These are phyloP conservation scores for Wallacemonas sp. DNA, from an alignment of 208 protist genomes.

Conservation along the genomic window DNA sequence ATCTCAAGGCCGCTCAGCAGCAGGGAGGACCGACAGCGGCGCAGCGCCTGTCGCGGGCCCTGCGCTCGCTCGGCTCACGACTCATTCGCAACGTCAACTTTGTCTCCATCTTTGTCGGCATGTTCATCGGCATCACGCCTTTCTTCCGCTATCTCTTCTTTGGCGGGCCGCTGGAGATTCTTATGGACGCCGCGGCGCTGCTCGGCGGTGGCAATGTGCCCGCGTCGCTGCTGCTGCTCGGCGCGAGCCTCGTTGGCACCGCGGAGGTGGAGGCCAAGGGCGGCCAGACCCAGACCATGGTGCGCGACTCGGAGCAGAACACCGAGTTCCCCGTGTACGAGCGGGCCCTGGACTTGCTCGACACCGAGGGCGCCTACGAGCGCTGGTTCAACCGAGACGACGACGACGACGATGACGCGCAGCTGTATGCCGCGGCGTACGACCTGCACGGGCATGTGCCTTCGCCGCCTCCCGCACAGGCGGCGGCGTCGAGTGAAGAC, in stretches of 20 bases:
- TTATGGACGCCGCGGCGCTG: constrained; percentile 61
- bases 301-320: constrained; percentile 75
- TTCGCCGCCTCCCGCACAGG: constrained; percentile 34
- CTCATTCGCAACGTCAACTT: constrained; percentile 61
- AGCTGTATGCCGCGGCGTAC: constrained; percentile 17
- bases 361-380: constrained; percentile 27
- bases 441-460: constrained; percentile 40
- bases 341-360: constrained; percentile 27
- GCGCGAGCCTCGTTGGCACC: constrained; percentile 58
- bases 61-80: constrained; percentile 14
- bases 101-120: constrained; percentile 63
- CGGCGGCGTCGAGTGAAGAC: background rate
- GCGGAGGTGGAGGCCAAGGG: constrained; percentile 5
- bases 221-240: constrained; percentile 75
- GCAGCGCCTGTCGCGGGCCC: constrained; percentile 11
- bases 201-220: constrained; percentile 70
- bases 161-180: constrained; percentile 54
- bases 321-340: constrained; percentile 47
- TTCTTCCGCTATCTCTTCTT: constrained; percentile 61
- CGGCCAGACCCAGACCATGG: constrained; percentile 18
- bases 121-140: constrained; percentile 68
- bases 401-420: constrained; percentile 23
- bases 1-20: constrained; percentile 33
- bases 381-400: constrained; percentile 39
- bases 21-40: constrained; percentile 1